phyloP scores from a whole-genome alignment of 2,329 filamentous ascomycete genomes.

The Monilinia aucupariae region DNA sequence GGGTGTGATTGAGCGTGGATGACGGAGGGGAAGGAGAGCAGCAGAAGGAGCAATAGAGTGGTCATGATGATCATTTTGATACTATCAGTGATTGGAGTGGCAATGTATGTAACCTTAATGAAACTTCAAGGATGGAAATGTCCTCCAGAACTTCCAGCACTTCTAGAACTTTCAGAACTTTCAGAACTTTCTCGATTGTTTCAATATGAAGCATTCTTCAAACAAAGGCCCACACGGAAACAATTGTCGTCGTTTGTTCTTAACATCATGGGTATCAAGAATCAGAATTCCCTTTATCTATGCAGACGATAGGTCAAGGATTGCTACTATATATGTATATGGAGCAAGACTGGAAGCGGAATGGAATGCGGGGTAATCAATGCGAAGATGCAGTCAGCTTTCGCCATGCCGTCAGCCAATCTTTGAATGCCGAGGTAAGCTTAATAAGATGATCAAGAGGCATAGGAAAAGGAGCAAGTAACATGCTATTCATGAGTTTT shows the following conservation, averaged over 20 bases:
- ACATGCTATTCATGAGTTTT: no score
- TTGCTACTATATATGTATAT: no score
- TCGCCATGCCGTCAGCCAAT: not conserved
- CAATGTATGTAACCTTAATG: not conserved
- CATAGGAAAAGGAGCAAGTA: no score
- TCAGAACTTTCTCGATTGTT: not conserved
- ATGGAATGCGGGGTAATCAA: slow-evolving; percentile 8
- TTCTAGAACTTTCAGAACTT: no score
- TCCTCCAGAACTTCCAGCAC: no score
- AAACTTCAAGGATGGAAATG: not conserved
- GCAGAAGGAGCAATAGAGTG: slow-evolving; percentile 10
- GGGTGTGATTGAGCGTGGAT: slow-evolving; percentile 13
- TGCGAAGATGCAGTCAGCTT: not conserved
- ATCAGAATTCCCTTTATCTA: no score
- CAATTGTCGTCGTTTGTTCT: not conserved
- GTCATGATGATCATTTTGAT: not conserved
- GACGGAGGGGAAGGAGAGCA: slow-evolving; percentile 20
- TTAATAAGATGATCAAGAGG: not conserved
- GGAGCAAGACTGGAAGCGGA: slow-evolving; percentile 4
- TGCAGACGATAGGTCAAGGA: no score
- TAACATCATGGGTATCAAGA: not conserved
- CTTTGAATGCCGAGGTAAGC: not conserved
- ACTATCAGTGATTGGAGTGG: no score
- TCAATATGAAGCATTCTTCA: not conserved
- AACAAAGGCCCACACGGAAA: not conserved